Percentiles rank a stretch among this genome's conserved stretches.
phyloP scores from a whole-genome alignment of 192 early-diverging fungal species.

The Diversispora epigaea region DNA sequence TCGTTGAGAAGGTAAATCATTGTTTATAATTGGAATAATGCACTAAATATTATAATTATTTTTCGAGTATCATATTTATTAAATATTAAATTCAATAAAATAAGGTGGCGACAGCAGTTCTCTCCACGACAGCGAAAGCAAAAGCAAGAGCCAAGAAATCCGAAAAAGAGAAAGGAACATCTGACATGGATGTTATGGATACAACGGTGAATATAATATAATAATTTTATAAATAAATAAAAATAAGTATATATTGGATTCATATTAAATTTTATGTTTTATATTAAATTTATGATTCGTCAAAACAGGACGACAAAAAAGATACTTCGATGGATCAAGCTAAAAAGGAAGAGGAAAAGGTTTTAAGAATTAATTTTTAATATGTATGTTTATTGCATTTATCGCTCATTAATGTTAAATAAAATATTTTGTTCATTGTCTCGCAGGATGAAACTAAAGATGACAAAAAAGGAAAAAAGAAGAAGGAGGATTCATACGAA shows the following conservation, averaged over 20 bases:
- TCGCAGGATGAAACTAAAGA: slow-evolving; percentile 22
- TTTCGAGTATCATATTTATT: not conserved
- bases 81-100: not conserved
- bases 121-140: slow-evolving; percentile 94
- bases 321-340: slow-evolving; percentile 45
- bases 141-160: slow-evolving; percentile 80
- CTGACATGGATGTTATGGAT: slow-evolving; percentile 49
- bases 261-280: not conserved
- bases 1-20: slow-evolving; percentile 67
- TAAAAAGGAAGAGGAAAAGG: slow-evolving; percentile 63
- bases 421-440: not conserved
- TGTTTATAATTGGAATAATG: no score
- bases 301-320: slow-evolving; percentile 53
- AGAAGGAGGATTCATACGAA: slow-evolving; percentile 76
- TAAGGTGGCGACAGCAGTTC: slow-evolving; percentile 86
- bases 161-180: slow-evolving; percentile 69
- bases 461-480: slow-evolving; percentile 61
- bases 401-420: not conserved
- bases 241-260: not conserved
- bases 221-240: not conserved
- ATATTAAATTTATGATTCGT: slow-evolving; percentile 5
- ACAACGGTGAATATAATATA: slow-evolving; percentile 36
- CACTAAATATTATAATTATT: not conserved
- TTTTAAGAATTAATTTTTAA: slow-evolving; percentile 20
- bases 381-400: not conserved